These are phyloP conservation scores for Plasmodium coatneyi DNA, from an alignment of 169 alveolate genomes.

Conservation along the genomic window DNA sequence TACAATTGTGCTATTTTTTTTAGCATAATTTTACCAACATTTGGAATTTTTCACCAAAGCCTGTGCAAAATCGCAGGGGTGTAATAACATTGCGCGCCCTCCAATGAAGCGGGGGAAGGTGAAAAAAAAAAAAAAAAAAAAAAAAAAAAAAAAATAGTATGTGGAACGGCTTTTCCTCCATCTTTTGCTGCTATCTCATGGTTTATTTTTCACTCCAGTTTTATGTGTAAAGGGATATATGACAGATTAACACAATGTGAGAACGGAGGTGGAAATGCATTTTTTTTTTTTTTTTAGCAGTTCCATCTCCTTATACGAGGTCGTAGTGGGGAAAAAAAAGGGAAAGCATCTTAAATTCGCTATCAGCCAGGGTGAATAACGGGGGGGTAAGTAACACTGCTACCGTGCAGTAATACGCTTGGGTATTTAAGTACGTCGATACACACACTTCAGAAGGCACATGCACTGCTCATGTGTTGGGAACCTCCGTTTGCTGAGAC, in stretches of 20 bases:
- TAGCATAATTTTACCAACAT: background rate
- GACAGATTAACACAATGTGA: background rate
- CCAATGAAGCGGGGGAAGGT: background rate
- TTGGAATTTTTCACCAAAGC: background rate
- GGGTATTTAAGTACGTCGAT: background rate
- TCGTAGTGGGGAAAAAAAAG: background rate
- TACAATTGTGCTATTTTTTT: background rate
- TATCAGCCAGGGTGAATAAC: background rate
- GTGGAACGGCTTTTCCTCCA: background rate
- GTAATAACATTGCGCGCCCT: background rate
- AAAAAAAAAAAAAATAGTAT: background rate
- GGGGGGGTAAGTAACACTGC: background rate
- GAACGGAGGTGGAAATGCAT: background rate
- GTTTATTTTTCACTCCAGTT: background rate
- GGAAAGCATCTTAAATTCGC: background rate
- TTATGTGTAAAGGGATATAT: background rate
- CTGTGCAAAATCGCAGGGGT: background rate
- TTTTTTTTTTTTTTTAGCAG: conserved; percentile 13
- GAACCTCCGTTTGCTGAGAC: background rate
- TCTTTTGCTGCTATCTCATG: background rate
- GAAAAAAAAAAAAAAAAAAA: background rate
- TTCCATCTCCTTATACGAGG: background rate
- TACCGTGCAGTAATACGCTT: background rate
- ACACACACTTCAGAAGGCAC: background rate
- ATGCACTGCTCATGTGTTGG: background rate